Evolutionary conservation across 768 basidiomycete genomes (phyloP).

Genomic region (Suillus bovinus): DNA sequence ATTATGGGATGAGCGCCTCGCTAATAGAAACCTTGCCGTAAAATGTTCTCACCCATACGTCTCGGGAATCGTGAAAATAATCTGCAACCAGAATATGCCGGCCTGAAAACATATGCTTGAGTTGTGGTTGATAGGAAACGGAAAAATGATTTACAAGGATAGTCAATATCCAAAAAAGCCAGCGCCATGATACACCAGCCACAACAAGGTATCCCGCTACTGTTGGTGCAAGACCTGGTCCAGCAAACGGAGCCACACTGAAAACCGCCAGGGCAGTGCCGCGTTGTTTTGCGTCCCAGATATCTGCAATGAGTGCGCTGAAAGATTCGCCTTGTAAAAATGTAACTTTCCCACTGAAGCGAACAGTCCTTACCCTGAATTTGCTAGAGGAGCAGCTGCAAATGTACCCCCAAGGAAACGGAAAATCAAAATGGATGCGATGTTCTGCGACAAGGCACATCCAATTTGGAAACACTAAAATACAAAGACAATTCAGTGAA

Average conservation of each 20-base stretch:
- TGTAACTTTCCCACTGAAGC: not conserved
- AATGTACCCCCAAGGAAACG: conserved; percentile 73
- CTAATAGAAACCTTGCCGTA: not conserved
- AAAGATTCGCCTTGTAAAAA: conserved; percentile 3
- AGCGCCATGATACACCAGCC: conserved; percentile 54
- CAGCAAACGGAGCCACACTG: conserved; percentile 65
- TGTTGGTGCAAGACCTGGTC: conserved; percentile 60
- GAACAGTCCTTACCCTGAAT: conserved; percentile 52
- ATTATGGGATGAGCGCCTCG: not conserved
- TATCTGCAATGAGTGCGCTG: conserved; percentile 55
- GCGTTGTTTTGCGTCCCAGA: conserved; percentile 61
- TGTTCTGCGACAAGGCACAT: conserved; percentile 60
- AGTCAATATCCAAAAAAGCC: conserved; percentile 66
- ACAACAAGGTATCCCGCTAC: conserved; percentile 46
- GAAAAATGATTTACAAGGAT: conserved; percentile 45
- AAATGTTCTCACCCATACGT: conserved; percentile 53
- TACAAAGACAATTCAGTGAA: conserved; percentile 5
- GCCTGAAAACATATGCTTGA: conserved; percentile 36
- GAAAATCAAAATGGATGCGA: conserved; percentile 61
- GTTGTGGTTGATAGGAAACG: not conserved
- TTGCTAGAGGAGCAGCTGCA: conserved; percentile 67
- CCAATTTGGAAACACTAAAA: conserved; percentile 60
- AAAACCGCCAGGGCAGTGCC: conserved; percentile 70
- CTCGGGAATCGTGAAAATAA: conserved; percentile 62
- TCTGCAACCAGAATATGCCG: conserved; percentile 46